These are phyloP conservation scores for Pichia deserticola DNA, from an alignment of 805 yeast species.

Conservation along the genomic window DNA sequence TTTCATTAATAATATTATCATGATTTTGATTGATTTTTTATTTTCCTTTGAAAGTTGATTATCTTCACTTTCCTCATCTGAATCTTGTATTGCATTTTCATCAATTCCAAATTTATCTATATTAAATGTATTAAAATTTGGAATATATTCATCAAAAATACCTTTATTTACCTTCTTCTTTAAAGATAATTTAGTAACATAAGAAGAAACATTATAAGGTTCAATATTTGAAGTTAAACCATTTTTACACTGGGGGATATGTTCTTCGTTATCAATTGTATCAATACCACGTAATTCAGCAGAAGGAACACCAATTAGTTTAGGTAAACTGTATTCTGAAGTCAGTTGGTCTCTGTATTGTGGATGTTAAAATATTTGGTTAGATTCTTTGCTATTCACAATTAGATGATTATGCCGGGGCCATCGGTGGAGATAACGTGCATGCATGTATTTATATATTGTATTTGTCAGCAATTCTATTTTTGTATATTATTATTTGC, in stretches of 20 bases:
- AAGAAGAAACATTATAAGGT: neutral
- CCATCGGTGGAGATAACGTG: too few relatives aligned
- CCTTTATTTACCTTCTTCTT: slow-evolving; percentile 29
- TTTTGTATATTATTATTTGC: too few relatives aligned
- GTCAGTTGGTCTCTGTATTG: slow-evolving; percentile 11
- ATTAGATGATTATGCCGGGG: too few relatives aligned
- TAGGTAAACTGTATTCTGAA: slow-evolving; percentile 14
- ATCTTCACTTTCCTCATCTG: slow-evolving; percentile 1
- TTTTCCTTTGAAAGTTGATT: neutral
- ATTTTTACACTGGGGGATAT: slow-evolving; percentile 13
- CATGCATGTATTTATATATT: too few relatives aligned
- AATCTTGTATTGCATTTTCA: slow-evolving; percentile 6
- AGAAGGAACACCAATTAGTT: slow-evolving; percentile 13
- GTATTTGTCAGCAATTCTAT: too few relatives aligned
- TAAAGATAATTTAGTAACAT: neutral
- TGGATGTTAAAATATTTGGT: slow-evolving; percentile 12
- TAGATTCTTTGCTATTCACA: too few relatives aligned
- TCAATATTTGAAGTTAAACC: too few relatives aligned
- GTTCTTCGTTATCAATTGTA: slow-evolving; percentile 26
- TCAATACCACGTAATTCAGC: slow-evolving; percentile 17
- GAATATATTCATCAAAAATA: slow-evolving; percentile 70
- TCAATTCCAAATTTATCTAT: slow-evolving; percentile 15
- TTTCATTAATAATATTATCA: too few relatives aligned
- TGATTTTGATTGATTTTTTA: neutral
- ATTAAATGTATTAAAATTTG: slow-evolving; percentile 43